Evolutionary conservation across 2,329 filamentous ascomycete genomes (phyloP), one percentile per base, ranked within the genome.

Genomic region (Chrysoporthe deuterocubensis): DNA sequence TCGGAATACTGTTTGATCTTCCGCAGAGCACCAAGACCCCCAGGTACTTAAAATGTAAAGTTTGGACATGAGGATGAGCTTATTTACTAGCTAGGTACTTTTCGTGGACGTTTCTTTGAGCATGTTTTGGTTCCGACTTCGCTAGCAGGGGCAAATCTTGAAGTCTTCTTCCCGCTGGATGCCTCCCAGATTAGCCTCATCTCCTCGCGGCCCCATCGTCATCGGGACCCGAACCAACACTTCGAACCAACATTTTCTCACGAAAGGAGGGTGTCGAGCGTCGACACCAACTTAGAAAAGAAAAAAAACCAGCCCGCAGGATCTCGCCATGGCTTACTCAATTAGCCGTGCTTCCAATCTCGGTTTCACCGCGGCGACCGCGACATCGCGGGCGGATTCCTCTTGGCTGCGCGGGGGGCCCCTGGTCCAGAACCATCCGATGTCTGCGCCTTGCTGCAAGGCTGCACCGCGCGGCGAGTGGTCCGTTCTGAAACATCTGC

Each of bases 391-490:
- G 71, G 75, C 65, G 75, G 74, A 54, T 62, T 78, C 34, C 73
- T 77, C 1, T 78, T n/a, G 76, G 77, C 72, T 78, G 50, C 73
- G 73, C 32, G 76, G 75, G 1, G 67, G 50, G 26, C 70, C n/a
- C 71, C 76, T 0, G 75, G 75, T 0, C 76, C 74, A n/a, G 77
- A 76, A 2, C 77, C 77, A 64, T 73, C 75, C 0, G 69, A 75
- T 4, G 71, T 78, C 0, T 69, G 77, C 1, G 68, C 71, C 18
- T 77, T 75, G 8, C 73, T 78, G 2, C 71, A 72, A 8, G 65
- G 62, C 34, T 70, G 72, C 11, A 67, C 77, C 13, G 71, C 76
- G 59, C 68, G 21, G 26, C 50, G 56, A 13, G 16, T 54, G 54
- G 44, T 2, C 56, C 42, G 43, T 37, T 6, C 50, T 61, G 18